These are phyloP conservation scores for Obba rivulosa DNA, from an alignment of 768 basidiomycete genomes.

Conservation along the genomic window DNA sequence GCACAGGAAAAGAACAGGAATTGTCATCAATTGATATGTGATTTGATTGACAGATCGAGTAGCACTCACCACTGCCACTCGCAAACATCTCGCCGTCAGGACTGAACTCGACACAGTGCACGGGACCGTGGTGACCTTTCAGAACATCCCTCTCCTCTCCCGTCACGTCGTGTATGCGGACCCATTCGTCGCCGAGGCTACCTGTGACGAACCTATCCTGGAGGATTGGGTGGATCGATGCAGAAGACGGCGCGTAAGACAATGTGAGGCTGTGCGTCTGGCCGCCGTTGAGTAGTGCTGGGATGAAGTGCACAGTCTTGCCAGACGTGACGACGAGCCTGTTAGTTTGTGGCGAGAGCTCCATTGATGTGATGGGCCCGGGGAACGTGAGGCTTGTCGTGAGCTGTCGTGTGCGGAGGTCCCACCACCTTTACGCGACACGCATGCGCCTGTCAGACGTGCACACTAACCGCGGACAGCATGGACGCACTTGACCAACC, in stretches of 20 bases:
- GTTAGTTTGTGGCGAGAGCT: slow-evolving; percentile 75
- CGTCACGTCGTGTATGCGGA: slow-evolving; percentile 85
- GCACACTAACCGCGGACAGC: background rate
- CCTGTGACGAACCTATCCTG: slow-evolving; percentile 94
- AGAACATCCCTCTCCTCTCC: slow-evolving; percentile 89
- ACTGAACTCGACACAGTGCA: slow-evolving; percentile 89
- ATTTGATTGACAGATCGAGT: background rate
- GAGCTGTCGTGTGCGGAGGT: slow-evolving; percentile 71
- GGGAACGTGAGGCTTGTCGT: slow-evolving; percentile 69
- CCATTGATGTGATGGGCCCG: slow-evolving; percentile 89
- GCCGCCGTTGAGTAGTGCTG: slow-evolving; percentile 56
- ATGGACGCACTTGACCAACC: slow-evolving; percentile 69
- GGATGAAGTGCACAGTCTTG: slow-evolving; percentile 89
- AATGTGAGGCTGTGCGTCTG: slow-evolving; percentile 74
- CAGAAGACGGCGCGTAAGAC: slow-evolving; percentile 86
- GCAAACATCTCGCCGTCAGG: slow-evolving; percentile 98
- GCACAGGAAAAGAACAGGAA: background rate
- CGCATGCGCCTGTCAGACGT: slow-evolving; percentile 1
- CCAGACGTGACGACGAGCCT: slow-evolving; percentile 89
- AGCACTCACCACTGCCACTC: slow-evolving; percentile 83
- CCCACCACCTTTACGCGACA: slow-evolving; percentile 79
- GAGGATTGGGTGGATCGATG: slow-evolving; percentile 86
- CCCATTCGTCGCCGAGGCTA: slow-evolving; percentile 90
- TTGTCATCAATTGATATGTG: no score
- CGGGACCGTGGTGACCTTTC: slow-evolving; percentile 97